Conservation (phyloP, 176 grass and related monocot genomes). For the Pontederia crassipes region DNA sequence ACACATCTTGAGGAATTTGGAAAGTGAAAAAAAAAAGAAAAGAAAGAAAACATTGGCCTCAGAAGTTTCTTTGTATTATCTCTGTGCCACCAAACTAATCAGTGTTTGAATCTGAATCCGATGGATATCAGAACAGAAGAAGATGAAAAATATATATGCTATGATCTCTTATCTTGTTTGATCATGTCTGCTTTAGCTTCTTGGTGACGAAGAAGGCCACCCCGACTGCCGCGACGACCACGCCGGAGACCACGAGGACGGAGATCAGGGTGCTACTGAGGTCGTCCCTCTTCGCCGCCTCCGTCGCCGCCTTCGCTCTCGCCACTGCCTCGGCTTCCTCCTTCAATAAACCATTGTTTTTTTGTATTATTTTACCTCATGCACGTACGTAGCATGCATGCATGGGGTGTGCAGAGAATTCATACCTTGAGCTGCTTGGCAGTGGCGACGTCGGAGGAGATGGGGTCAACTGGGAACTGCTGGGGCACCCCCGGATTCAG, state of each 20-base stretch:
- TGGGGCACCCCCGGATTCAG: background rate
- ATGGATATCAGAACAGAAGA: too few relatives aligned
- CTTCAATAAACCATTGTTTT: background rate
- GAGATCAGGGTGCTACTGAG: background rate
- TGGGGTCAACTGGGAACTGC: constrained; percentile 8
- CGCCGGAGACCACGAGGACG: background rate
- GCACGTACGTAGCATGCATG: background rate
- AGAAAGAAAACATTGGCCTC: too few relatives aligned
- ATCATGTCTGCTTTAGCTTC: constrained; percentile 17
- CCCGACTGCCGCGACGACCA: constrained; percentile 3
- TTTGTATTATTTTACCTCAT: too few relatives aligned
- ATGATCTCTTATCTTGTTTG: background rate
- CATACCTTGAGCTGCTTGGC: constrained; percentile 7
- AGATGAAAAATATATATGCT: too few relatives aligned
- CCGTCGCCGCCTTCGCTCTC: background rate
- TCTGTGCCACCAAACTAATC: too few relatives aligned
- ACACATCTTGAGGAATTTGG: too few relatives aligned
- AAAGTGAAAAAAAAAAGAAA: too few relatives aligned
- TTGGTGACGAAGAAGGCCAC: constrained; percentile 10
- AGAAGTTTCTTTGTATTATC: too few relatives aligned
- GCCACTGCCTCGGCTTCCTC: background rate
- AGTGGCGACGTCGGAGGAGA: constrained; percentile 1
- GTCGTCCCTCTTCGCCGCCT: background rate
- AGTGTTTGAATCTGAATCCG: too few relatives aligned
- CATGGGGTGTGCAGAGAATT: background rate